Percentiles rank a stretch among this genome's conserved stretches.
These are phyloP conservation scores for Syzygium jambos DNA, from an alignment of 345 rosid species.

Conservation along the genomic window DNA sequence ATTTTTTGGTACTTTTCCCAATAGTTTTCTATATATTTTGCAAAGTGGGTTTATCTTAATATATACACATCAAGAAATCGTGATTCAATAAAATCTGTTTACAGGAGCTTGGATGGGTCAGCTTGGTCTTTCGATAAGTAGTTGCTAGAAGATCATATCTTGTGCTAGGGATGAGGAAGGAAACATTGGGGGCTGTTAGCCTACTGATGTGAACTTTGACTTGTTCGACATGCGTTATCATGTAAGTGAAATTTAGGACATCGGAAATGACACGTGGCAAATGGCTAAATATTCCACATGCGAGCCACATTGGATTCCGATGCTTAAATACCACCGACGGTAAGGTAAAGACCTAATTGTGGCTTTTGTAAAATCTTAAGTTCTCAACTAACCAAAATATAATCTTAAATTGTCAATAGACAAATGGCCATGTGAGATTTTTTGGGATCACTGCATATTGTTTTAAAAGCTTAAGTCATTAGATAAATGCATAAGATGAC, in stretches of 20 bases:
- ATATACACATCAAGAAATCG: background rate
- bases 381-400: background rate
- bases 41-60: background rate
- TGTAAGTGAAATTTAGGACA: background rate
- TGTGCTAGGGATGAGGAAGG: background rate
- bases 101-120: background rate
- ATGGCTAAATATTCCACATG: background rate
- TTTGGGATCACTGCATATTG: background rate
- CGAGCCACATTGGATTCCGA: background rate
- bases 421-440: background rate
- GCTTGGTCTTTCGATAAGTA: background rate
- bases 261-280: background rate
- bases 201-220: background rate
- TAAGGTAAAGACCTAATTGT: background rate
- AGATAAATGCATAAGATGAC: background rate
- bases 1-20: too few species aligned
- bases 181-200: background rate
- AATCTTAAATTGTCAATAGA: background rate
- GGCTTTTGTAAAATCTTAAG: background rate
- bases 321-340: background rate
- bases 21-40: too few species aligned
- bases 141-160: background rate
- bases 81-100: background rate
- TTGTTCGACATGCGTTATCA: background rate
- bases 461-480: background rate